These are phyloP conservation scores for Diaporthe ampelina DNA, from an alignment of 2,329 filamentous ascomycete genomes.

Conservation along the genomic window DNA sequence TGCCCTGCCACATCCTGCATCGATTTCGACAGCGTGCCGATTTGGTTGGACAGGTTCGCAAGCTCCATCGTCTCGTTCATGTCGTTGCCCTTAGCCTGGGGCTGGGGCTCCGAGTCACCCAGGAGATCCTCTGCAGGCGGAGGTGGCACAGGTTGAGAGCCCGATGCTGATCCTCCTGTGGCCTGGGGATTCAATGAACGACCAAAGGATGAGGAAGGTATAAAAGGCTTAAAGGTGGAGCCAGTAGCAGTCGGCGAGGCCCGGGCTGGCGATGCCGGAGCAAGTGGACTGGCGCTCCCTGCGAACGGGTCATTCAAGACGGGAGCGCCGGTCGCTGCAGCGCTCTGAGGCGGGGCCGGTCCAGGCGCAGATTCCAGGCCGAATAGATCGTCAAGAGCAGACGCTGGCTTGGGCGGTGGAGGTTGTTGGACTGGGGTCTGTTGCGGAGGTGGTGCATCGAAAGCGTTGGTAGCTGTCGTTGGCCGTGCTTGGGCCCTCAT, in stretches of 20 bases:
- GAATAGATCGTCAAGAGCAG: conserved; percentile 93
- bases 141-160: conserved; percentile 53
- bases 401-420: conserved; percentile 58
- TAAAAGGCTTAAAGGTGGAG: conserved; percentile 86
- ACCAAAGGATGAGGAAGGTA: conserved; percentile 93
- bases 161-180: conserved; percentile 73
- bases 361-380: conserved; percentile 81
- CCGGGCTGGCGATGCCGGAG: conserved; percentile 68
- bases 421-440: conserved; percentile 56
- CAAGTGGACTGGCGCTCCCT: conserved; percentile 60
- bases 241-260: conserved; percentile 59
- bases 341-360: conserved; percentile 66
- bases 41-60: conserved; percentile 96
- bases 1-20: conserved; percentile 94
- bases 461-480: conserved; percentile 65
- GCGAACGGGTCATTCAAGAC: conserved; percentile 71
- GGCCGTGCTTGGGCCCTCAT: conserved; percentile 76
- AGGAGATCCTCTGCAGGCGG: conserved; percentile 79
- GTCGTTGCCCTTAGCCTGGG: conserved; percentile 81
- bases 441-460: conserved; percentile 56
- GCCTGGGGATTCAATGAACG: conserved; percentile 82
- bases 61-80: conserved; percentile 92
- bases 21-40: conserved; percentile 89
- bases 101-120: conserved; percentile 88
- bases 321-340: conserved; percentile 82